These are phyloP conservation scores for Aspergillus novoparasiticus DNA, from an alignment of 2,329 filamentous ascomycete genomes.

Conservation along the genomic window DNA sequence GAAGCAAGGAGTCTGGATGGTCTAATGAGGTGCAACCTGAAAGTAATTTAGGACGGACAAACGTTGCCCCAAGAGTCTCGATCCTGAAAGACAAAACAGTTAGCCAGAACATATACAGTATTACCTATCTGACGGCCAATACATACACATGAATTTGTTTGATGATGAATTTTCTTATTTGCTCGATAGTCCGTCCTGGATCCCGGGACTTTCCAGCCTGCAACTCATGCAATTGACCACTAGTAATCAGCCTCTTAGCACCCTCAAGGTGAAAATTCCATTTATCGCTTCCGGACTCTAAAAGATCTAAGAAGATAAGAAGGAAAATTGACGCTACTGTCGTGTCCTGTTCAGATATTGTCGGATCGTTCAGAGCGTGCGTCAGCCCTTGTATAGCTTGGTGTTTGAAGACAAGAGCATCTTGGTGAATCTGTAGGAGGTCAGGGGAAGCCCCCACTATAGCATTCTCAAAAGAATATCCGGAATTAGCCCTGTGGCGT, in stretches of 20 bases:
- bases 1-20: conserved; percentile 14
- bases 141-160: conserved; percentile 35
- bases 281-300: conserved; percentile 36
- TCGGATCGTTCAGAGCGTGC: conserved; percentile 18
- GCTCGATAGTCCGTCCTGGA: conserved; percentile 30
- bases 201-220: conserved; percentile 20
- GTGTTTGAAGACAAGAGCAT: conserved; percentile 38
- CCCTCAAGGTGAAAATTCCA: conserved; percentile 39
- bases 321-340: conserved; percentile 40
- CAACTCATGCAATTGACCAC: conserved; percentile 11
- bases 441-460: conserved; percentile 10
- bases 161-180: conserved; percentile 32
- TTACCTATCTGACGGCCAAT: too few species aligned
- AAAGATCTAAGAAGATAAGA: conserved; percentile 34
- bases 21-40: conserved; percentile 24
- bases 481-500: conserved; percentile 35
- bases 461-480: conserved; percentile 25
- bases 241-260: conserved; percentile 31
- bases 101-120: neutral
- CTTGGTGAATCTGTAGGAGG: conserved; percentile 24
- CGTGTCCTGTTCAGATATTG: conserved; percentile 24
- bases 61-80: conserved; percentile 36
- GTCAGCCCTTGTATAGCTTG: conserved; percentile 37
- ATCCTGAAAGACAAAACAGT: conserved; percentile 25
- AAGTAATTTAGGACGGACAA: conserved; percentile 35